These are phyloP conservation scores for Rhododendron ovatum DNA, from an alignment of 148 eudicot species.

Conservation along the genomic window DNA sequence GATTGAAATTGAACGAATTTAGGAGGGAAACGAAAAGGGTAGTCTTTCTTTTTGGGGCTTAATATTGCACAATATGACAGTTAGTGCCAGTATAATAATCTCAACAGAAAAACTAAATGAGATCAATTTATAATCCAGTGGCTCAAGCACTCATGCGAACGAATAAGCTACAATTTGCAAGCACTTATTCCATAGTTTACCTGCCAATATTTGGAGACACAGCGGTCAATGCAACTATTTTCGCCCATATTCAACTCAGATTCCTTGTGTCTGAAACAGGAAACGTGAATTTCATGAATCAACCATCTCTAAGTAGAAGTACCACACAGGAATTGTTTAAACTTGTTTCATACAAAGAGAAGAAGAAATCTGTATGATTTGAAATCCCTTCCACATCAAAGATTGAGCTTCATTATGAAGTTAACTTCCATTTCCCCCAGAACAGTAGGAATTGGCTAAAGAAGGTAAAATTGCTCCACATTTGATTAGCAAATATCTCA, in stretches of 20 bases:
- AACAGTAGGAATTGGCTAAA: background rate
- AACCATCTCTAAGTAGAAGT: background rate
- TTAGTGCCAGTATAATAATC: background rate
- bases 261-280: conserved; percentile 71
- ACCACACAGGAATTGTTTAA: background rate
- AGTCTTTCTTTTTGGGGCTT: no score
- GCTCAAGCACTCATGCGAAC: background rate
- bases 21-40: background rate
- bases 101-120: background rate
- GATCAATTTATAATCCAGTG: background rate
- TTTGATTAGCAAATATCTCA: background rate
- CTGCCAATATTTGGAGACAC: conserved; percentile 94
- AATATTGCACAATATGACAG: background rate
- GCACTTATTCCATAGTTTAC: conserved; percentile 22
- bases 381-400: background rate
- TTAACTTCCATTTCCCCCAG: background rate
- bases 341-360: background rate
- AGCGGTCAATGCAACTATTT: conserved; percentile 80
- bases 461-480: background rate
- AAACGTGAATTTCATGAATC: background rate
- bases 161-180: background rate
- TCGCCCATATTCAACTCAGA: conserved; percentile 82
- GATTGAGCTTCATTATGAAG: background rate
- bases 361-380: background rate
- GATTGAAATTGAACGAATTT: background rate